These are phyloP conservation scores for Aureobasidium sp. DNA, from an alignment of 2,329 filamentous ascomycete genomes.

Conservation along the genomic window DNA sequence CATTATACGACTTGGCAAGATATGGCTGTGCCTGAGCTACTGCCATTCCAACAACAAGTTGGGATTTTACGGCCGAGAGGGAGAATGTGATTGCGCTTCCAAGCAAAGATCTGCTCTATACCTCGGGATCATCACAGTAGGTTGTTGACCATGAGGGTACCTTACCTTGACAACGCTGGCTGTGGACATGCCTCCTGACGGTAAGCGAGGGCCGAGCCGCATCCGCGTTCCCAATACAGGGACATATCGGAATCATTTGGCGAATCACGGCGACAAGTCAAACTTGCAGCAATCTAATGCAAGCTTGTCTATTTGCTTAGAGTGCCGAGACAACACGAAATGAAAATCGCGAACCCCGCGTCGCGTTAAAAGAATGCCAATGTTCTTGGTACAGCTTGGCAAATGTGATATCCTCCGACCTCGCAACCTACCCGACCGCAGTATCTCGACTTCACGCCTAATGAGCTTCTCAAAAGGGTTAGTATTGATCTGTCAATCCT, in stretches of 20 bases:
- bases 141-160: neutral
- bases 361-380: neutral
- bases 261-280: conserved; percentile 2
- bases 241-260: neutral
- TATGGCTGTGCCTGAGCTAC: neutral
- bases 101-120: neutral
- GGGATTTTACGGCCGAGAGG: neutral
- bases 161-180: neutral
- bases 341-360: neutral
- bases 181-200: neutral
- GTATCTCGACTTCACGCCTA: neutral
- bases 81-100: neutral
- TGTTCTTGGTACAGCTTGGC: conserved; percentile 12
- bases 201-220: conserved; percentile 1
- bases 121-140: neutral
- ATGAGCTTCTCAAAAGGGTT: conserved; percentile 3
- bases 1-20: neutral
- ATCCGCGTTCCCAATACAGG: neutral
- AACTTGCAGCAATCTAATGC: neutral
- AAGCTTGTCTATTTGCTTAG: neutral
- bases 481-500: neutral
- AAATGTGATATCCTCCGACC: neutral
- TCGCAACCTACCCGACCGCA: neutral
- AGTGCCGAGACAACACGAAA: neutral
- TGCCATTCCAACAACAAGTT: neutral